Evolutionary conservation across 106 monocot species (phyloP).

Genomic region (Agapanthus africanus): DNA sequence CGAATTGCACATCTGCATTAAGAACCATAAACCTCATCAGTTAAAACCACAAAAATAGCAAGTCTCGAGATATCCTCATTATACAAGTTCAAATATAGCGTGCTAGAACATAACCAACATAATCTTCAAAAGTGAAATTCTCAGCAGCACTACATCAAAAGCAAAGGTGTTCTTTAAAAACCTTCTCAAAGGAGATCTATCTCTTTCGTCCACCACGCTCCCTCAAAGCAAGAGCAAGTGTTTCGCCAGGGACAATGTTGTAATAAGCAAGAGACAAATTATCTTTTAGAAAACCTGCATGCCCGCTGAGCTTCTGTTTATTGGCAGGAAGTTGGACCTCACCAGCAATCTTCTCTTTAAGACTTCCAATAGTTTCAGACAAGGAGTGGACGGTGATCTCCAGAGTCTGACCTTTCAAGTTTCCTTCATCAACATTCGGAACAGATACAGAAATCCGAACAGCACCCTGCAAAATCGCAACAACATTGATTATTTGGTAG

Average conservation of each 20-base stretch:
- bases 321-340: conserved; percentile 95
- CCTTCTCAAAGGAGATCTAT: conserved; percentile 35
- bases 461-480: conserved; percentile 61
- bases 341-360: conserved; percentile 98
- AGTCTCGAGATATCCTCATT: conserved; percentile 7
- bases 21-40: conserved; percentile 17
- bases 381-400: conserved; percentile 78
- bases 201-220: conserved; percentile 99
- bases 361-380: conserved; percentile 77
- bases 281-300: conserved; percentile 93
- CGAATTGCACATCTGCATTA: conserved; percentile 21
- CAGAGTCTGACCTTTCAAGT: conserved; percentile 79
- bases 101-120: no score
- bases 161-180: conserved; percentile 11
- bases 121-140: background rate
- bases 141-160: background rate
- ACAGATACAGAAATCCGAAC: conserved; percentile 76
- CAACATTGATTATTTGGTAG: background rate
- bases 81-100: conserved; percentile 5
- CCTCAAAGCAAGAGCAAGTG: conserved; percentile 72
- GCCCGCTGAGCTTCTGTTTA: conserved; percentile 88
- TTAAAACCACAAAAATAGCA: conserved; percentile 7
- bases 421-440: conserved; percentile 94
- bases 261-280: conserved; percentile 93
- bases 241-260: conserved; percentile 76